A percentile compares a stretch with the other conserved stretches of the same genome.
Conservation (phyloP, 495 filamentous ascomycete genomes). For the Amniculicola lignicola region DNA sequence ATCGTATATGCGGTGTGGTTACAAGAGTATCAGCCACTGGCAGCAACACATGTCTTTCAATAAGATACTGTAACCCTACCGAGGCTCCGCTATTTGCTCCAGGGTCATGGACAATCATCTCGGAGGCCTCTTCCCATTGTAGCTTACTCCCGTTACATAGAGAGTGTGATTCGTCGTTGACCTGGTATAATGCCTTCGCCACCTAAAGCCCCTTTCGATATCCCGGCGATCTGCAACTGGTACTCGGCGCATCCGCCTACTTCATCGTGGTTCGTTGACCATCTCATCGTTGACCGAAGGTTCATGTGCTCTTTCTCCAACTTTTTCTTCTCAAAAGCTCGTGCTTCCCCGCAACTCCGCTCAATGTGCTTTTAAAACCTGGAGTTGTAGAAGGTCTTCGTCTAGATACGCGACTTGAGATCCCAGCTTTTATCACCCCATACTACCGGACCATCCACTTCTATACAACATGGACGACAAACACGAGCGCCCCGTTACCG, state of each 20-base stretch:
- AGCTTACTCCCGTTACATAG: conserved; percentile 2
- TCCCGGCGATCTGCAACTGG: conserved; percentile 17
- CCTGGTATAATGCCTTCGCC: conserved; percentile 3
- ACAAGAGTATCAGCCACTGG: background rate
- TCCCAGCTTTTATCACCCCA: background rate
- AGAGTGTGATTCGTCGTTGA: background rate
- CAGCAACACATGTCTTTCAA: conserved; percentile 10
- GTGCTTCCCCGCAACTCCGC: conserved; percentile 15
- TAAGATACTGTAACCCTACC: conserved; percentile 1
- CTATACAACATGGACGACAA: conserved; percentile 21
- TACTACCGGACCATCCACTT: conserved; percentile 4
- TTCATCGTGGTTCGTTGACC: background rate
- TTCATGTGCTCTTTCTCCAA: conserved; percentile 27
- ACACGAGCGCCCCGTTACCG: conserved; percentile 1
- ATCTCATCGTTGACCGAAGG: background rate
- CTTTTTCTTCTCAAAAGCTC: conserved; percentile 7
- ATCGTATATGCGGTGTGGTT: background rate
- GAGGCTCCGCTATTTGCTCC: conserved; percentile 12
- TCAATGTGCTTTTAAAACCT: conserved; percentile 5
- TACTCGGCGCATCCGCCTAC: conserved; percentile 1
- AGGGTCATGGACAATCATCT: conserved; percentile 27
- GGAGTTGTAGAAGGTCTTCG: background rate
- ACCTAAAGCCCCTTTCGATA: conserved; percentile 4
- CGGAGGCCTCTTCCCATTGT: conserved; percentile 11
- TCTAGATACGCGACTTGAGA: background rate